Conservation (phyloP, 768 basidiomycete species). For the Suillus alpinus region DNA sequence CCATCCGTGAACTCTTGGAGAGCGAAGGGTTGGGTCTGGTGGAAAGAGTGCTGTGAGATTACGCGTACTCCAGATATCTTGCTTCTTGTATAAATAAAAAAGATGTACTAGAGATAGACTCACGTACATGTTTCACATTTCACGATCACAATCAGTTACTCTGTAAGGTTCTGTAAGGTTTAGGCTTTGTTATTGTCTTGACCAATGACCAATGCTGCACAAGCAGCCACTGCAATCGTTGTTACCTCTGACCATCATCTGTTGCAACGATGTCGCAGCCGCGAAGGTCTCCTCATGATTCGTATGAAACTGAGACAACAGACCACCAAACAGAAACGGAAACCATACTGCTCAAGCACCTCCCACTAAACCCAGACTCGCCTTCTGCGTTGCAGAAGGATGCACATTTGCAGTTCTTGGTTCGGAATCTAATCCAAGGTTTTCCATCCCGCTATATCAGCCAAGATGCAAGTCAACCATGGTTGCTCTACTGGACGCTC, state of each 20-base stretch:
- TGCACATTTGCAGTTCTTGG: constrained; percentile 73
- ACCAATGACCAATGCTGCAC: neutral
- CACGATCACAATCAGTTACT: neutral
- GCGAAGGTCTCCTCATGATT: constrained; percentile 49
- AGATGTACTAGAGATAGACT: neutral
- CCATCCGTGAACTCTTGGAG: constrained; percentile 65
- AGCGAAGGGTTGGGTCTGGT: constrained; percentile 71
- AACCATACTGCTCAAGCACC: constrained; percentile 53
- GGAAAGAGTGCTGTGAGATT: constrained; percentile 59
- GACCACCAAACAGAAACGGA: constrained; percentile 64
- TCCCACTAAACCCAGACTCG: constrained; percentile 33
- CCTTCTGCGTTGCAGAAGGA: constrained; percentile 52
- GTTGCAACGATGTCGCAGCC: constrained; percentile 20
- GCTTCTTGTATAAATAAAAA: neutral
- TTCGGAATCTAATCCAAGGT: constrained; percentile 69
- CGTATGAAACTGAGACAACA: constrained; percentile 63
- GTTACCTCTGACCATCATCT: neutral
- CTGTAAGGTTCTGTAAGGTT: neutral
- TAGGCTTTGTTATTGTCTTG: neutral
- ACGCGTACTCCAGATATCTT: neutral
- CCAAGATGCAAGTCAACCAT: constrained; percentile 93
- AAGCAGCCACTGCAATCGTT: neutral
- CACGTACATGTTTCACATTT: neutral
- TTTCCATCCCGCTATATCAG: constrained; percentile 77
- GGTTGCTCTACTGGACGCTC: constrained; percentile 92